Evolutionary conservation across 2,329 filamentous ascomycete species (phyloP).

Genomic region (Talaromyces verruculosus): DNA sequence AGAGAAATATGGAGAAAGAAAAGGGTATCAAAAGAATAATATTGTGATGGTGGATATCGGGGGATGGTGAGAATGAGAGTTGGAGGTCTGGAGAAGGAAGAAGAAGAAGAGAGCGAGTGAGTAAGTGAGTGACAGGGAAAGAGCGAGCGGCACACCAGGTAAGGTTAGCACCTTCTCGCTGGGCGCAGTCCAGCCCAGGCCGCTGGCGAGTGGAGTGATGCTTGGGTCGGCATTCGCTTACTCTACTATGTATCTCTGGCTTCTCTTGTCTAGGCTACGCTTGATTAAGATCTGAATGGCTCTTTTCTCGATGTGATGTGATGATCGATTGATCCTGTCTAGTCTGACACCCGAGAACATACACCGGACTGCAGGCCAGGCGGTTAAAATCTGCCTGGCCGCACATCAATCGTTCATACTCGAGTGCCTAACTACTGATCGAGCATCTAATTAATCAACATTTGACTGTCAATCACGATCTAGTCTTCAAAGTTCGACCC

Average conservation of each 20-base stretch:
- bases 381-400: not conserved
- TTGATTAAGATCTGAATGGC: not conserved
- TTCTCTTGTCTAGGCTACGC: not conserved
- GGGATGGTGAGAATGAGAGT: not conserved
- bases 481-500: not conserved
- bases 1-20: constrained; percentile 24
- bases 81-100: constrained; percentile 16
- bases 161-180: not conserved
- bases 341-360: not conserved
- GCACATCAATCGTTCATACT: not conserved
- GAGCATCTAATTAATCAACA: not conserved
- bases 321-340: not conserved
- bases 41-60: not conserved
- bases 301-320: not conserved
- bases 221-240: constrained; percentile 4
- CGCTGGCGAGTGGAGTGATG: not conserved
- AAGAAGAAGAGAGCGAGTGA: constrained; percentile 9
- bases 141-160: constrained; percentile 10
- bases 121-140: constrained; percentile 2
- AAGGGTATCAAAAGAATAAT: constrained; percentile 16
- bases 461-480: not conserved
- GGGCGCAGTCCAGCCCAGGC: constrained; percentile 4
- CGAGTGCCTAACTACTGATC: not conserved
- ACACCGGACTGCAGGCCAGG: not conserved
- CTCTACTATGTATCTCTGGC: not conserved